phyloP scores from a whole-genome alignment of 306 rosid genomes.

The Cicer arietinum region DNA sequence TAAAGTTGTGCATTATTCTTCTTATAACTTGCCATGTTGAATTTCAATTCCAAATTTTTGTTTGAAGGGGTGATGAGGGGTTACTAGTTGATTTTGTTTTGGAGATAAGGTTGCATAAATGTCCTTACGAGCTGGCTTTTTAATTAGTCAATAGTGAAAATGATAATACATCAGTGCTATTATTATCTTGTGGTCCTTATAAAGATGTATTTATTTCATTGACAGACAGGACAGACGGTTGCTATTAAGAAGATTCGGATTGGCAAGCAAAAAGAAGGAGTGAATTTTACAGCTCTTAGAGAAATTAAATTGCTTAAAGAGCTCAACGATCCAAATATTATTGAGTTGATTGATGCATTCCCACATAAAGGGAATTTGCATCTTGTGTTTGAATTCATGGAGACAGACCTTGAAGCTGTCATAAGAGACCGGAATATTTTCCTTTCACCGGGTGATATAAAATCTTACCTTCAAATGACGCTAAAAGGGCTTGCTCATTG shows the following conservation, averaged over 20 bases:
- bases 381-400: conserved; percentile 97
- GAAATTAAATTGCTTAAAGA: conserved; percentile 91
- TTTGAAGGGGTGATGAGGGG: neutral
- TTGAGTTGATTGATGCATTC: conserved; percentile 89
- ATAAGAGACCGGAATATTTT: conserved; percentile 89
- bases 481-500: conserved; percentile 87
- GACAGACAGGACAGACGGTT: conserved; percentile 90
- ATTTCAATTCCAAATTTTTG: neutral
- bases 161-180: conserved; percentile 13
- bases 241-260: conserved; percentile 96
- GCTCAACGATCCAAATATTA: conserved; percentile 80
- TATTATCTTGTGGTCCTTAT: conserved; percentile 31
- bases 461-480: conserved; percentile 92
- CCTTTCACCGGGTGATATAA: conserved; percentile 89
- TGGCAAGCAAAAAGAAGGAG: conserved; percentile 97
- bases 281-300: conserved; percentile 90
- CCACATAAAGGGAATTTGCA: conserved; percentile 95
- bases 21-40: conserved; percentile 27
- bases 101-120: conserved; percentile 10
- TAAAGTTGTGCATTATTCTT: conserved; percentile 6
- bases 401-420: conserved; percentile 97
- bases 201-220: conserved; percentile 41
- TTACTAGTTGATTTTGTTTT: conserved; percentile 32
- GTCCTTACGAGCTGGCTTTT: conserved; percentile 27
- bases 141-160: conserved; percentile 10